Evolutionary conservation across 1,284 basidiomycete genomes (phyloP), one percentile per base, ranked within the genome.

Genomic region (Ganoderma lucidum): DNA sequence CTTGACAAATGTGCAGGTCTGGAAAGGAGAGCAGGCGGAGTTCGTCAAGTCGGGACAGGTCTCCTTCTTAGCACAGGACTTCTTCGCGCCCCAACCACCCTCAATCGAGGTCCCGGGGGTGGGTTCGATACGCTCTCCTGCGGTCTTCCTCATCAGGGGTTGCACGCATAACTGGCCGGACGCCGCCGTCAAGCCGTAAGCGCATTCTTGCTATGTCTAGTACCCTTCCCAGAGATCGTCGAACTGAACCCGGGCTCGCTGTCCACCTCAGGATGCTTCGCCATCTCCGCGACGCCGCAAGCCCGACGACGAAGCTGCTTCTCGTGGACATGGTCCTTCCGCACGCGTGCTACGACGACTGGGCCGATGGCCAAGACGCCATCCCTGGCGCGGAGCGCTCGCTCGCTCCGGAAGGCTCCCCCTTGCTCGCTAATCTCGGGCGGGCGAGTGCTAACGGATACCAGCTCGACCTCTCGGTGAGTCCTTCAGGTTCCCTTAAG

Each of bases 161-260:
- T 85, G 92, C 63, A 81, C 91, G 35, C 92, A 93, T 74, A 91
- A 93, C 76, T 93, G 91, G 91, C 88, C 91, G 0, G 89, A 93
- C 73, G 82, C 81, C 4, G 84, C 84, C 72, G 91, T 88, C 14
- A 75, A 67, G 10, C 68, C 71, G 77, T 78, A 64, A 44, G 73
- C 44, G 23, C 42, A 4, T n/a, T 55, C 4, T 23, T 37, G 0
- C 30, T 32, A 0, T 32, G 28, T 5, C 41, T 15, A 6, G 35
- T 35, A 8, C 35, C 35, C 35, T 14, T 66, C 77, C 28, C 76
- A 77, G 19, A 23, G 9, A 53, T 53, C 23, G 8, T 51, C 72
- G 80, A 4, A 75, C 81, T 23, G 41, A 62, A 15, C 51, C 48
- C 30, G 9, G 23, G 32, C 12, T 44, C 8, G 44, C 9, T 12